These are phyloP conservation scores for Acidomyces sp. DNA, from an alignment of 495 filamentous ascomycete species.

Conservation along the genomic window DNA sequence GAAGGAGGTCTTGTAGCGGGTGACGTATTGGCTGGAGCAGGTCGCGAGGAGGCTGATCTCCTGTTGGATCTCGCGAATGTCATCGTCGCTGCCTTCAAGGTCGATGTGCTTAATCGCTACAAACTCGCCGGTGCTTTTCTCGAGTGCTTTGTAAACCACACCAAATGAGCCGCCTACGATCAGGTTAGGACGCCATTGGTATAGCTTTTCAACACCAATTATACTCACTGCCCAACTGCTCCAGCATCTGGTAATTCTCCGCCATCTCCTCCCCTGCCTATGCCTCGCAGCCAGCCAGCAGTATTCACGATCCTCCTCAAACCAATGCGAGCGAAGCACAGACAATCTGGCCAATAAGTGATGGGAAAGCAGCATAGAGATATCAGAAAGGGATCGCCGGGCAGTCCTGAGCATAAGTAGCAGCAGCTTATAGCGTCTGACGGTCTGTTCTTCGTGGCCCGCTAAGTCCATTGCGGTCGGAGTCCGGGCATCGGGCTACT, in stretches of 20 bases:
- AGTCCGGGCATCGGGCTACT: background rate
- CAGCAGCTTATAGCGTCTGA: slow-evolving; percentile 5
- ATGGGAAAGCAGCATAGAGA: slow-evolving; percentile 3
- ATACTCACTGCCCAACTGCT: slow-evolving; percentile 79
- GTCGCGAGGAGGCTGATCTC: slow-evolving; percentile 94
- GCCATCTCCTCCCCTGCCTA: slow-evolving; percentile 39
- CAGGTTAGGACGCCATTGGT: background rate
- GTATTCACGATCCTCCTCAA: background rate
- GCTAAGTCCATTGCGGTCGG: background rate
- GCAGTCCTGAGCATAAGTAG: slow-evolving; percentile 6
- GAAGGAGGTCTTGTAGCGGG: slow-evolving; percentile 91
- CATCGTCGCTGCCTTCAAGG: slow-evolving; percentile 94
- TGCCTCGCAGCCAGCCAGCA: background rate
- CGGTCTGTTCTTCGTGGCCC: background rate
- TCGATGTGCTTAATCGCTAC: slow-evolving; percentile 96
- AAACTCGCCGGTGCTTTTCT: slow-evolving; percentile 69
- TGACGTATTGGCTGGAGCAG: slow-evolving; percentile 86
- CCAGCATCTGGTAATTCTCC: slow-evolving; percentile 72
- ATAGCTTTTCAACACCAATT: background rate
- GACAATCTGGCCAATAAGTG: background rate
- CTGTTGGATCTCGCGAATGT: slow-evolving; percentile 97
- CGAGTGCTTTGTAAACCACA: slow-evolving; percentile 33
- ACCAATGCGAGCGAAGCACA: slow-evolving; percentile 1
- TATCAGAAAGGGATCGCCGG: background rate
- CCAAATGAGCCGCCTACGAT: slow-evolving; percentile 21